Percentiles rank a stretch among this genome's conserved stretches.
Conservation (phyloP, 2,329 filamentous ascomycete genomes). For the Esteya vermicola region DNA sequence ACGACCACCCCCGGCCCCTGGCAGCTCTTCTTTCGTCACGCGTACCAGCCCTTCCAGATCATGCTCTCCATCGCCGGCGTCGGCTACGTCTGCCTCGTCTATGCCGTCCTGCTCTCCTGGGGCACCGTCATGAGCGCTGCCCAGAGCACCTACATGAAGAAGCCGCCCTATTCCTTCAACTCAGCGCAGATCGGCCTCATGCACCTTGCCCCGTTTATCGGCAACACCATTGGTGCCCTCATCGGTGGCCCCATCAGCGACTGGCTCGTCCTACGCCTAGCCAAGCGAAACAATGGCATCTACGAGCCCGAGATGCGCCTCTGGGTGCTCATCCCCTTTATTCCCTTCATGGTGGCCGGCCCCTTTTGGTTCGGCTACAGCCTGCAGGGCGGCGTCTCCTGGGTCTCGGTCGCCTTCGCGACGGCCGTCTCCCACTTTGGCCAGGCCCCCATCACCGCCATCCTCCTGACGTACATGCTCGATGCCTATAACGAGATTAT, state of each 20-base stretch:
- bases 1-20: conserved; percentile 4
- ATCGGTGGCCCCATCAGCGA: conserved; percentile 3
- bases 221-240: conserved; percentile 3
- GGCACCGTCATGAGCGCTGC: conserved; percentile 4
- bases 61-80: conserved; percentile 7
- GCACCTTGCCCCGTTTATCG: conserved; percentile 3
- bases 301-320: conserved; percentile 6
- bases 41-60: conserved; percentile 7
- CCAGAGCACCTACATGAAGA: conserved; percentile 4
- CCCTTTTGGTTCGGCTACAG: conserved; percentile 5
- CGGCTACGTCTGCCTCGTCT: conserved; percentile 6
- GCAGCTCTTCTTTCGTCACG: conserved; percentile 5
- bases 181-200: conserved; percentile 6
- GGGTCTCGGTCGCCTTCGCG: conserved; percentile 3
- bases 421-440: conserved; percentile 2
- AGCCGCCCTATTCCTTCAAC: conserved; percentile 4
- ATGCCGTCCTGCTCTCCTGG: conserved; percentile 3
- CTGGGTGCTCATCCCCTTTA: conserved; percentile 4
- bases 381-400: conserved; percentile 1
- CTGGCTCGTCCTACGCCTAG: conserved; percentile 2
- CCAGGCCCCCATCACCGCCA: conserved; percentile 1
- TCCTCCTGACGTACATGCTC: conserved; percentile 3
- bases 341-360: conserved; percentile 3
- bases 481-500: conserved; percentile 6
- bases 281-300: conserved; percentile 3